Percentiles rank a stretch among this genome's conserved stretches.
Conservation (phyloP, 2,329 filamentous ascomycete species). For the Apiospora marii region DNA sequence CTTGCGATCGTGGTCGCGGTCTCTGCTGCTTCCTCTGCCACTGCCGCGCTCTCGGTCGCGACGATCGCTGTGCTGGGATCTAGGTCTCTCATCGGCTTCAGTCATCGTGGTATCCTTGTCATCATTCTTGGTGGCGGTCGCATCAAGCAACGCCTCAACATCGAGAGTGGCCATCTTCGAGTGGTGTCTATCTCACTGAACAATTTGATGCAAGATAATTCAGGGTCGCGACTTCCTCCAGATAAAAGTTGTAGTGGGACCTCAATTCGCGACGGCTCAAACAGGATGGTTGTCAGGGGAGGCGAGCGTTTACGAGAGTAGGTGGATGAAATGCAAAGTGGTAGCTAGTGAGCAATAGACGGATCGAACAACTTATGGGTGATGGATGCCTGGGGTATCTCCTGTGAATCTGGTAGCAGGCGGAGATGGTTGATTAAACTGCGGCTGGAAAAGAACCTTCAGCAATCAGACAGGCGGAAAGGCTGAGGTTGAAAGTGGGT, state of each 20-base stretch:
- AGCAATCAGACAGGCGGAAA: not conserved
- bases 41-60: constrained; percentile 43
- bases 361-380: not conserved
- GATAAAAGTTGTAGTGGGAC: not conserved
- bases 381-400: constrained; percentile 9
- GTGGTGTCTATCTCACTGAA: constrained; percentile 19
- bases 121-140: constrained; percentile 70
- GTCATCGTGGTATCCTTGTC: constrained; percentile 55
- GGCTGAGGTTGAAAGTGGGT: constrained; percentile 19
- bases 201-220: not conserved
- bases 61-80: constrained; percentile 59
- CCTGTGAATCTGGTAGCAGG: not conserved
- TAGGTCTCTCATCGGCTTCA: constrained; percentile 67
- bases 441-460: constrained; percentile 7
- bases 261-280: constrained; percentile 1
- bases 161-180: constrained; percentile 65
- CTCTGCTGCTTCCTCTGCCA: constrained; percentile 37
- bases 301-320: not conserved
- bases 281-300: not conserved
- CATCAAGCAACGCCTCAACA: constrained; percentile 91
- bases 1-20: constrained; percentile 61
- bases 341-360: not conserved
- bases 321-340: not conserved
- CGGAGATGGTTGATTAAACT: constrained; percentile 8
- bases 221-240: not conserved